Conservation (phyloP, 2,329 filamentous ascomycete genomes). For the Onygena corvina region DNA sequence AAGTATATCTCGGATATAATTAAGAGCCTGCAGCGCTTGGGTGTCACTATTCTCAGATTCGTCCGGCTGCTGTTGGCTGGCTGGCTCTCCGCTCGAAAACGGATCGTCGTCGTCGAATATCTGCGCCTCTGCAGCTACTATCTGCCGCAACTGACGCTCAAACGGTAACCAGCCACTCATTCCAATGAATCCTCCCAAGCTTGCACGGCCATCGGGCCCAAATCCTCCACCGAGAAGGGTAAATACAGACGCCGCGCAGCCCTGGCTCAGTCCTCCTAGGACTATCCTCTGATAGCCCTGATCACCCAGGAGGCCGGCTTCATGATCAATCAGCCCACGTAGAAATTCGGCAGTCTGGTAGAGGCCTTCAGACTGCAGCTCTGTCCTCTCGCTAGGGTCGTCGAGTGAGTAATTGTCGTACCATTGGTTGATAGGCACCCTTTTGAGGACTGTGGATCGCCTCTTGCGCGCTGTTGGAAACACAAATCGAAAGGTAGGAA, state of each 20-base stretch:
- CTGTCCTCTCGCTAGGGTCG: constrained; percentile 31
- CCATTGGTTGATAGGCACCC: constrained; percentile 40
- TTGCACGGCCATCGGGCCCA: not conserved
- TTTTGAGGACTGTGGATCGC: constrained; percentile 35
- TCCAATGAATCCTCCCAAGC: constrained; percentile 36
- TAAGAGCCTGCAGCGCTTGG: not conserved
- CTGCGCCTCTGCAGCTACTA: not conserved
- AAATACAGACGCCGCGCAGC: constrained; percentile 39
- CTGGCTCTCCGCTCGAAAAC: not conserved
- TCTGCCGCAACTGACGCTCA: constrained; percentile 11
- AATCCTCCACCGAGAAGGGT: constrained; percentile 26
- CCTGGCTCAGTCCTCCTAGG: constrained; percentile 44
- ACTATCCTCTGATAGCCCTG: constrained; percentile 30
- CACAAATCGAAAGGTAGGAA: constrained; percentile 34
- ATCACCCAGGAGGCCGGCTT: constrained; percentile 25
- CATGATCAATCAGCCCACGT: constrained; percentile 25
- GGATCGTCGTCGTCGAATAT: not conserved
- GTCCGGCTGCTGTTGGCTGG: not conserved
- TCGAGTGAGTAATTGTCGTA: constrained; percentile 39
- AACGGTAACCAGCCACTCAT: constrained; percentile 41
- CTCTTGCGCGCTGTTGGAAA: constrained; percentile 41
- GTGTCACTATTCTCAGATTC: not conserved
- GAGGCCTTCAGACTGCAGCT: constrained; percentile 38
- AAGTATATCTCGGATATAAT: constrained; percentile 2
- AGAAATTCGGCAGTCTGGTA: constrained; percentile 32